phyloP scores from a whole-genome alignment of 2,329 filamentous ascomycete species.

The Cytospora leucostoma region DNA sequence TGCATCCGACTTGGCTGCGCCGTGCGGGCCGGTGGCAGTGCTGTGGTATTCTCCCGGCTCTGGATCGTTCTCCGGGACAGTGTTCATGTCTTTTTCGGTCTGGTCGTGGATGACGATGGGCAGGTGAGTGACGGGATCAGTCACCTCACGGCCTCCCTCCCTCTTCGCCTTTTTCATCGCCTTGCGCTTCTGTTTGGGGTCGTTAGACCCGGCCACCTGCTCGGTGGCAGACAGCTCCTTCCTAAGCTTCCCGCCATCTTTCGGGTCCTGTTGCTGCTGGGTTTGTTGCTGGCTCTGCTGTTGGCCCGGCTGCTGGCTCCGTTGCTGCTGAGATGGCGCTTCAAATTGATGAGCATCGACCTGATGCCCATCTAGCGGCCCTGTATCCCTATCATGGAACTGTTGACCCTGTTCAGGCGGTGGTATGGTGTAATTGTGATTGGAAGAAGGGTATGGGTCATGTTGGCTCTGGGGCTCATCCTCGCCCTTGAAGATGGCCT shows the following conservation, averaged over 20 bases:
- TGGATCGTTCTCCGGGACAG: constrained; percentile 39
- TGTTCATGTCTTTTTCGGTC: constrained; percentile 60
- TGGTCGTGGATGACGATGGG: constrained; percentile 69
- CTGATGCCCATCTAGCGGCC: constrained; percentile 4
- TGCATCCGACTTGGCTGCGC: constrained; percentile 43
- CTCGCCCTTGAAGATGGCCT: constrained; percentile 40
- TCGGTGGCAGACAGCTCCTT: constrained; percentile 39
- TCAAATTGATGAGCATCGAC: constrained; percentile 2
- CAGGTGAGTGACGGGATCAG: constrained; percentile 72
- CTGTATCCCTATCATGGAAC: constrained; percentile 19
- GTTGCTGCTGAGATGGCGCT: not conserved
- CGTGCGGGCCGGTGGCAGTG: constrained; percentile 42
- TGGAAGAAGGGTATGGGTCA: constrained; percentile 41
- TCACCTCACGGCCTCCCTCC: constrained; percentile 62
- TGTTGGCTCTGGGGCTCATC: constrained; percentile 35
- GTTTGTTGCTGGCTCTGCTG: constrained; percentile 24
- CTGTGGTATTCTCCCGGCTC: constrained; percentile 40
- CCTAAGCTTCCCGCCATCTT: constrained; percentile 27
- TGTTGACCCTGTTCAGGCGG: constrained; percentile 8
- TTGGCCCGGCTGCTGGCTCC: constrained; percentile 7
- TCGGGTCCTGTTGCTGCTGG: constrained; percentile 28
- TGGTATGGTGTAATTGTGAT: constrained; percentile 35
- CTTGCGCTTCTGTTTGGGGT: constrained; percentile 51
- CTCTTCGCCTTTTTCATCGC: constrained; percentile 48
- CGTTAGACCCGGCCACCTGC: constrained; percentile 39